Percentiles rank a stretch among this genome's conserved stretches.
These are phyloP conservation scores for Silene vulgaris DNA, from an alignment of 179 eudicot genomes.

Conservation along the genomic window DNA sequence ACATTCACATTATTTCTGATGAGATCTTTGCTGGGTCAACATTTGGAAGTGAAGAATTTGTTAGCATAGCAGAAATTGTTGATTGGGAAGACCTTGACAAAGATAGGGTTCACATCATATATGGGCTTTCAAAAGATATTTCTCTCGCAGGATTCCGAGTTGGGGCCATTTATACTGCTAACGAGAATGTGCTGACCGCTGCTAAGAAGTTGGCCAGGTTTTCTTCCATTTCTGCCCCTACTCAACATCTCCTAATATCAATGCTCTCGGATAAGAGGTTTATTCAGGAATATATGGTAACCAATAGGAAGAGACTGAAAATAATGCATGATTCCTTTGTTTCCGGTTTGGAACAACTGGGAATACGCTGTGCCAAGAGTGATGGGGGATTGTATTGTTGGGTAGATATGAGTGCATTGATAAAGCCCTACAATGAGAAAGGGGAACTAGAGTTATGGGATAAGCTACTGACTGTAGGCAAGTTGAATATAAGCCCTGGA, in stretches of 20 bases:
- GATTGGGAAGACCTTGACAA: constrained; percentile 58
- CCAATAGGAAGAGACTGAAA: constrained; percentile 45
- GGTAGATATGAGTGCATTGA: constrained; percentile 65
- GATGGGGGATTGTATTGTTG: constrained; percentile 77
- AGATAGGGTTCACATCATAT: constrained; percentile 68
- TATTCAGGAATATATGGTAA: constrained; percentile 35
- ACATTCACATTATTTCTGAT: constrained; percentile 76
- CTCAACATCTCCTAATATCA: constrained; percentile 53
- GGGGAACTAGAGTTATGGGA: constrained; percentile 86
- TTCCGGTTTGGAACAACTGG: constrained; percentile 49
- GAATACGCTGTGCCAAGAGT: constrained; percentile 56
- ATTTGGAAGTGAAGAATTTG: constrained; percentile 52
- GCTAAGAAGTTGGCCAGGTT: constrained; percentile 62
- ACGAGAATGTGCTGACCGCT: constrained; percentile 61
- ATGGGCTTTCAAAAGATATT: constrained; percentile 73
- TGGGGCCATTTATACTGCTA: constrained; percentile 67
- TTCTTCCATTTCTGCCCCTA: constrained; percentile 70
- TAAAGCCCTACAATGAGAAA: constrained; percentile 59
- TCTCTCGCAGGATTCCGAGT: constrained; percentile 69
- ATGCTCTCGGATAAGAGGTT: constrained; percentile 70
- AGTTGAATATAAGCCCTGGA: constrained; percentile 68
- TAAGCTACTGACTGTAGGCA: constrained; percentile 56
- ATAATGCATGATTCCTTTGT: constrained; percentile 49
- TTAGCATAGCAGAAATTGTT: constrained; percentile 74
- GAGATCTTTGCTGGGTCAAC: constrained; percentile 69